Conservation (phyloP, 148 eudicot species). For the Gaultheria prostrata region DNA sequence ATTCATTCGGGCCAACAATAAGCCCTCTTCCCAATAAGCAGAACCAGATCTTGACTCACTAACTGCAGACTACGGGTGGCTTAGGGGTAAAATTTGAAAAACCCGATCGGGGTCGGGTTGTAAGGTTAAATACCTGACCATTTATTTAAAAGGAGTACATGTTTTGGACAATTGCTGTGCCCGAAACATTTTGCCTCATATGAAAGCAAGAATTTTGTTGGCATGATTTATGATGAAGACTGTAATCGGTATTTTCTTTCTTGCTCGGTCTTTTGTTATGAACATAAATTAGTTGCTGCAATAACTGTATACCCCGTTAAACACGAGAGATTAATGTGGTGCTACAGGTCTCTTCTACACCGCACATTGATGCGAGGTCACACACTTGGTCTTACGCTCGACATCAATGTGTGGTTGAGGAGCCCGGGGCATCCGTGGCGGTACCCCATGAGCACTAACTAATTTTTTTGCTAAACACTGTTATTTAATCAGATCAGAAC, state of each 20-base stretch:
- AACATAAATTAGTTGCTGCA: not conserved
- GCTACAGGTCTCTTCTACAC: too few species aligned
- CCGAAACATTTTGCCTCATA: not conserved
- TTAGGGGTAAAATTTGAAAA: not conserved
- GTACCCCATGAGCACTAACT: not conserved
- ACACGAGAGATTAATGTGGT: too few species aligned
- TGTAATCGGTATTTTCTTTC: not conserved
- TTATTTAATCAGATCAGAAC: not conserved
- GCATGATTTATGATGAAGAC: not conserved
- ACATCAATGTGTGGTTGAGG: not conserved
- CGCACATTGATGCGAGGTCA: not conserved
- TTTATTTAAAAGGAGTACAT: not conserved
- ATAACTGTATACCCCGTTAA: not conserved
- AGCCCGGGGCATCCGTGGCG: not conserved
- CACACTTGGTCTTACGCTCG: not conserved
- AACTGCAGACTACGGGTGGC: not conserved
- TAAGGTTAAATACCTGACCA: not conserved
- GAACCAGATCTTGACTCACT: not conserved
- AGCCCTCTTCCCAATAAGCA: slow-evolving; percentile 1
- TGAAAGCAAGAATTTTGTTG: not conserved
- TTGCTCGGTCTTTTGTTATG: not conserved
- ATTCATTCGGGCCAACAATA: not conserved
- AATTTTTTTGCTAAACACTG: not conserved
- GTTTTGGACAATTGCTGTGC: not conserved
- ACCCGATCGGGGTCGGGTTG: too few species aligned